Percentiles rank a stretch among this genome's conserved stretches.
phyloP scores from a whole-genome alignment of 2,329 filamentous ascomycete species.

The Ceratocystis alfenasii region DNA sequence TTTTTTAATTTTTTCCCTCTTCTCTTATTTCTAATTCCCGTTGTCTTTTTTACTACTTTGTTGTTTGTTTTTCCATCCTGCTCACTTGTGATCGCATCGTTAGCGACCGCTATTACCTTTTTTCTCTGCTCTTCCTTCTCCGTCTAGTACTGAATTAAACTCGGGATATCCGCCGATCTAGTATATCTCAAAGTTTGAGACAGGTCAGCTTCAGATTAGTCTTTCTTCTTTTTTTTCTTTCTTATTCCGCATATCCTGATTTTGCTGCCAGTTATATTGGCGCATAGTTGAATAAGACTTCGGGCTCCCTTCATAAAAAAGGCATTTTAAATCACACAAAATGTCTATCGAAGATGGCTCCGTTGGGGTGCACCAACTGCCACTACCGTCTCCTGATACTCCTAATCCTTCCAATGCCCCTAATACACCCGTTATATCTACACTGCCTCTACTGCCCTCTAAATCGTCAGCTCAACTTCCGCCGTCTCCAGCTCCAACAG shows the following conservation, averaged over 20 bases:
- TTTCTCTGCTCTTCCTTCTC: neutral
- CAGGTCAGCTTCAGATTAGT: neutral
- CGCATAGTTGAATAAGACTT: neutral
- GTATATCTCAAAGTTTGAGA: constrained; percentile 5
- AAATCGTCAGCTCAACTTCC: constrained; percentile 7
- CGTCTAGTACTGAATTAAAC: neutral
- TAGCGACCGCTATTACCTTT: neutral
- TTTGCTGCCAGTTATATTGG: neutral
- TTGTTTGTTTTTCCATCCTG: neutral
- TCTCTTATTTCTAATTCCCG: neutral
- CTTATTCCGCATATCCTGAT: neutral
- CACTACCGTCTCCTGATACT: constrained; percentile 4
- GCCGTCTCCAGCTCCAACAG: constrained; percentile 13
- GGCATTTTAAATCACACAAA: neutral
- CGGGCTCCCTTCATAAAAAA: neutral
- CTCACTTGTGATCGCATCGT: neutral
- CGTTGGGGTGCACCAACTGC: neutral
- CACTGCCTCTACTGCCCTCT: neutral
- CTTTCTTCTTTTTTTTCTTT: neutral
- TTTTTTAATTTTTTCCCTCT: neutral
- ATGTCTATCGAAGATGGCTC: constrained; percentile 11
- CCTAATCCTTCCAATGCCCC: neutral
- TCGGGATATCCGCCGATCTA: neutral
- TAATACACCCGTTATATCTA: neutral
- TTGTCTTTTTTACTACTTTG: neutral